Evolutionary conservation across 257 asterid species (phyloP), one percentile per base, ranked within the genome.

Genomic region (Prunella vulgaris): DNA sequence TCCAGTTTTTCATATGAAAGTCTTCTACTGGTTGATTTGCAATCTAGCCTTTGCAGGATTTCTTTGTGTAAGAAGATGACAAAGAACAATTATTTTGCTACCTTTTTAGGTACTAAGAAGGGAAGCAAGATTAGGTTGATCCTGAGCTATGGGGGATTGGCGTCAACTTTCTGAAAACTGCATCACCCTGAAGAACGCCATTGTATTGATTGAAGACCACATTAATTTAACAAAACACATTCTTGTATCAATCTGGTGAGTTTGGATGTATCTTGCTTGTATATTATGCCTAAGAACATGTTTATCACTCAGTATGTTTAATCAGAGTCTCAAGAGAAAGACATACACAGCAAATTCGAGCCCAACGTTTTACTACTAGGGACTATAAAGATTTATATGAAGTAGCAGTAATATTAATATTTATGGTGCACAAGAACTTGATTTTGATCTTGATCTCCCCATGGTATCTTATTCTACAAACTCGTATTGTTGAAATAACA

Each of bases 51-150:
- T 49, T 17, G 24, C 48, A 15, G 22, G 22, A 48, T 48, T 48
- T 15, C 10, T 49, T 6, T 49, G 56, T 49, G 25, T 38, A 49
- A 49, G 21, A 49, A 53, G 2, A 15, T 53, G 22, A 24, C 38
- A 5, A 57, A 5, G 20, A 24, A 24, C n/a, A 35, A 18, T 35
- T 25, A n/a, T 63, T 64, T 17, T 69, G 48, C 49, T n/a, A 24
- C 64, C 37, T 69, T 68, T 75, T 76, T 37, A 92, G 97, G 97
- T 90, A 35, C 84, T 90, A 69, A 85, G 77, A 73, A 77, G 96
- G 74, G 97, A 92, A 79, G 96, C 98, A 30, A 30, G 35, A 30
- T 79, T 88, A 66, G 97, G 96, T 18, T 87, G 85, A 84, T 27
- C 15, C n/a, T n/a, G 24, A 59, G 33, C n/a, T n/a, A n/a, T n/a